Evolutionary conservation across 805 yeast species (phyloP).

Genomic region (Lipomyces japonicus): DNA sequence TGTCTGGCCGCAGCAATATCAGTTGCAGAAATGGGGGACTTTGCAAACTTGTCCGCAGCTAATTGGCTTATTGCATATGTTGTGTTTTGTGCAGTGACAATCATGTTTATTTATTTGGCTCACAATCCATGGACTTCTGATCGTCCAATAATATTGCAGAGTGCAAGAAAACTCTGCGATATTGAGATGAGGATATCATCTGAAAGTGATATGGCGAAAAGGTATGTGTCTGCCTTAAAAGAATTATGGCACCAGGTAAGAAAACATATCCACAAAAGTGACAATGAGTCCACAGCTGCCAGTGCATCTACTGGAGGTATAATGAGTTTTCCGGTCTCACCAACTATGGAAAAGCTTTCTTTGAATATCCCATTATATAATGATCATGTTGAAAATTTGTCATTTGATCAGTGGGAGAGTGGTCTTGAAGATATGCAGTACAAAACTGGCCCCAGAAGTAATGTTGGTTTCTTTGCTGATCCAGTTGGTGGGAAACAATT

Average conservation of each 20-base stretch:
- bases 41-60: slow-evolving; percentile 11
- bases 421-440: not conserved
- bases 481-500: not conserved
- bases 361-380: not conserved
- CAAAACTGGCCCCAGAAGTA: not conserved
- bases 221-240: slow-evolving; percentile 17
- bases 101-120: slow-evolving; percentile 23
- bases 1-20: slow-evolving; percentile 17
- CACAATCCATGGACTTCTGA: slow-evolving; percentile 9
- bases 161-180: slow-evolving; percentile 21
- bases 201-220: slow-evolving; percentile 16
- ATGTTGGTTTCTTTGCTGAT: not conserved
- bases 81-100: slow-evolving; percentile 21
- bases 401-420: not conserved
- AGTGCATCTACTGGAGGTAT: not conserved
- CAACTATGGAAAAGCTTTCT: not conserved
- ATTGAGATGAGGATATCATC: slow-evolving; percentile 12
- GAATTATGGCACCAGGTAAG: slow-evolving; percentile 23
- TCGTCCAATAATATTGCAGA: slow-evolving; percentile 4
- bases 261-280: not conserved
- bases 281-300: not conserved
- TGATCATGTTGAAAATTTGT: not conserved
- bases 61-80: slow-evolving; percentile 20
- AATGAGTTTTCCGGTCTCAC: not conserved
- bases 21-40: slow-evolving; percentile 16